These are phyloP conservation scores for Vitis rotundifolia DNA, from an alignment of 164 flowering plant genomes.

Conservation along the genomic window DNA sequence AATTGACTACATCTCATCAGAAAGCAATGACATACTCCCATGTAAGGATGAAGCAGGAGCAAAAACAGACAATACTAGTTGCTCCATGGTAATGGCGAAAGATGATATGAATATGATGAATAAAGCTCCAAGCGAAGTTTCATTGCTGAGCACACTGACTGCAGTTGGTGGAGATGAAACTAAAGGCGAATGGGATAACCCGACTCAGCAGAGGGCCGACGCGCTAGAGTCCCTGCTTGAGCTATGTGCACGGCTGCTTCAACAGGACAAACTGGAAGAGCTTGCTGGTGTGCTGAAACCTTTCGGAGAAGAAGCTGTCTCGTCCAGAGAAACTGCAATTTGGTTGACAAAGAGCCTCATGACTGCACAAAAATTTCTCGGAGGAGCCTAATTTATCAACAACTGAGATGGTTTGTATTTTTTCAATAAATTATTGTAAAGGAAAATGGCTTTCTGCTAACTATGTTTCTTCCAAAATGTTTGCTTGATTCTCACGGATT, in stretches of 20 bases:
- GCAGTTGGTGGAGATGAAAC: conserved; percentile 29
- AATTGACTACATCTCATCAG: conserved; percentile 25
- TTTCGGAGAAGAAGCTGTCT: conserved; percentile 72
- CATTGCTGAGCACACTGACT: conserved; percentile 36
- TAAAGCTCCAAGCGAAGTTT: conserved; percentile 24
- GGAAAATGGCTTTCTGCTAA: neutral
- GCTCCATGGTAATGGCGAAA: conserved; percentile 20
- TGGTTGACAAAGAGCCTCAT: conserved; percentile 87
- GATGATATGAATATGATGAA: conserved; percentile 16
- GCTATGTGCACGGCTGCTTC: conserved; percentile 78
- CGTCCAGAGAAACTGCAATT: conserved; percentile 88
- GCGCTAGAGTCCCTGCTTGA: conserved; percentile 91
- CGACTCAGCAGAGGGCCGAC: conserved; percentile 68
- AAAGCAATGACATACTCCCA: conserved; percentile 14
- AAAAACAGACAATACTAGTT: conserved; percentile 12
- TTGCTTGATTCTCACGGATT: conserved; percentile 14
- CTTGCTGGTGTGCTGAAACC: conserved; percentile 78
- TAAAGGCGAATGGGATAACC: conserved; percentile 37
- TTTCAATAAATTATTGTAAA: conserved; percentile 2
- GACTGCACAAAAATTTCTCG: conserved; percentile 46
- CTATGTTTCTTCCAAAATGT: conserved; percentile 1
- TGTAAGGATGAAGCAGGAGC: conserved; percentile 23
- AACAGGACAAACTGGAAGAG: conserved; percentile 75
- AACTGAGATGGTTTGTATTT: conserved; percentile 1
- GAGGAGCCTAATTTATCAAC: conserved; percentile 25